Evolutionary conservation across 202 grass and related monocot species (phyloP), one percentile per base, ranked within the genome.

Genomic region (Schoenoplectus triqueter): DNA sequence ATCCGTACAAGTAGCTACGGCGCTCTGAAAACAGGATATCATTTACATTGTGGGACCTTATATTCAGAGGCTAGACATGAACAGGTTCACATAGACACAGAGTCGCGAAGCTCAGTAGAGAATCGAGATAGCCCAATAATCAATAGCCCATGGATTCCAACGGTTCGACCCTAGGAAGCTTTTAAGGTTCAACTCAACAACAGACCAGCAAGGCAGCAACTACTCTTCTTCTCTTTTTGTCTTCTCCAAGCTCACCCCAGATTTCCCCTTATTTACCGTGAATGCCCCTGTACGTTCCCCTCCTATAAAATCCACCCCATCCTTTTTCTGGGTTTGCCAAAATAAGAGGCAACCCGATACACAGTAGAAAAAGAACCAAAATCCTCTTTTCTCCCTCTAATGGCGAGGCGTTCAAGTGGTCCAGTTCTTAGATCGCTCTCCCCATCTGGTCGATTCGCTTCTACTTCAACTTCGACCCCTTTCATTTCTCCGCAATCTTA

Each of bases 221-320:
- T 41, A 20, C 55, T 75, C 56, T 21, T 62, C 39, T 39, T 17
- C 2, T 1, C 31, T 44, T 79, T 62, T 55, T 42, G 1, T 5
- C 17, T 73, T 59, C 1, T 20, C 7, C 15, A 64, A 87, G 10
- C 7, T 41, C 13, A 17, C 77, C 79, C 18, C 2, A 6, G 2
- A 20, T 2, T 48, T 15, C 48, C 6, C 7, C 5, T 78, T 67
- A 66, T 84, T 87, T 78, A 87, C 86, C 10, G 0, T 14, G 11
- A 13, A 5, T 77, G 3, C 69, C 86, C 66, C 60, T 69, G 3
- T 10, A 31, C 56, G 13, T 15, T 14, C 2, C 17, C 44, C 5
- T n/a, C 17, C 17, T 90, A 90, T 90, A 90, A 87, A 87, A 73
- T 2, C 6, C 66, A 46, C 66, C 72, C 57, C 73, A 57, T 82